Base-by-base conservation (phyloP, 1,284 basidiomycete genomes). In the Marasmius tenuissimus region DNA sequence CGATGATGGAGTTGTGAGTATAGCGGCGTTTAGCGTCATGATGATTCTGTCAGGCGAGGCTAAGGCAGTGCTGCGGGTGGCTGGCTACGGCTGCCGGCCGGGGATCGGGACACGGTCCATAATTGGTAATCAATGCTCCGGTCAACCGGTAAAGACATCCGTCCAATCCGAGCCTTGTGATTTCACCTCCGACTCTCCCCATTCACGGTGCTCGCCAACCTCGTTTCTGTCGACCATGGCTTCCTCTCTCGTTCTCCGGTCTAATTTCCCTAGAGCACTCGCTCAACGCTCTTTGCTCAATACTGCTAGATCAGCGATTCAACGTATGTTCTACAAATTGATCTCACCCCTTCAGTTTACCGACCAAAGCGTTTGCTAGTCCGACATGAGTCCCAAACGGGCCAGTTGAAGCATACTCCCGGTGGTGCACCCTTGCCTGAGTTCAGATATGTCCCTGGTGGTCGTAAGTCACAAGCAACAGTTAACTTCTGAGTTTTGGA, bases 361-460 rank as follows among this genome's bases (percentile, higher is more conserved):
- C 14, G 59, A 40, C 14, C 8, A 20, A 47, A 22, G 22, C 22
- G 37, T 39, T 48, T 27, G 63, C 60, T 66, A 80, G 79, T 71
- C 60, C 76, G 78, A 74, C 71, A 73, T 66, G 70, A 73, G 27
- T 27, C 27, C 27, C 27, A 27, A 27, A 27, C 27, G 27, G 27
- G 27, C 27, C 27, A 27, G 27, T 27, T 27, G 27, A 27, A 27
- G 27, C 27, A 27, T 27, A 27, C 27, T 27, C 27, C 27, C 27
- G 27, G 27, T 27, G 27, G 2, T 27, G 27, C 27, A 27, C 27
- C 27, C 2, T 27, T 27, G 27, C 27, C 27, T 27, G 27, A 70
- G 59, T 67, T 67, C 12, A 67, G 70, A 6, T 89, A 89, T 68
- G 81, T 89, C 67, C 87, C 88, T 45, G 88, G 89, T 62, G 88